phyloP scores from a whole-genome alignment of 2,329 filamentous ascomycete species.

The Verticillium nonalfalfae region DNA sequence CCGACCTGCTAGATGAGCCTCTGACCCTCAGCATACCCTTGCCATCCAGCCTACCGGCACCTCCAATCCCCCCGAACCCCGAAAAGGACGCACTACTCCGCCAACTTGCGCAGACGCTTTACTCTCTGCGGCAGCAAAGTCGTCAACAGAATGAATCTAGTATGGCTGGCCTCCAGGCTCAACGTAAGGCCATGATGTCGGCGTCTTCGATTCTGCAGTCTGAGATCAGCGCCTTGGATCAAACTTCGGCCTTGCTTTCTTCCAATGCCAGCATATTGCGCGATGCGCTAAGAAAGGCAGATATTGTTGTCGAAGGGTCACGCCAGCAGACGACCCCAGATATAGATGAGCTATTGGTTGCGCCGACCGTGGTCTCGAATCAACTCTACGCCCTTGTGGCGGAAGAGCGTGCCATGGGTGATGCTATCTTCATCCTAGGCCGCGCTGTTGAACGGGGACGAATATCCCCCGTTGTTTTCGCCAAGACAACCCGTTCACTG shows the following conservation, averaged over 20 bases:
- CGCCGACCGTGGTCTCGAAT: conserved; percentile 85
- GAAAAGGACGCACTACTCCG: conserved; percentile 84
- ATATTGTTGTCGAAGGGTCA: conserved; percentile 69
- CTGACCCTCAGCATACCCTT: conserved; percentile 43
- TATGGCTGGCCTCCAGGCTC: conserved; percentile 69
- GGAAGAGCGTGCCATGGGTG: conserved; percentile 80
- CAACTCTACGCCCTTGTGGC: conserved; percentile 87
- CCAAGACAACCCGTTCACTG: conserved; percentile 68
- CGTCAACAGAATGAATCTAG: conserved; percentile 68
- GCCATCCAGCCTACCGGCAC: conserved; percentile 52
- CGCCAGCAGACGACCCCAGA: conserved; percentile 62
- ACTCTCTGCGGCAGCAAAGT: conserved; percentile 61
- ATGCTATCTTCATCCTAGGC: conserved; percentile 78
- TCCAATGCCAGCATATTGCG: conserved; percentile 76
- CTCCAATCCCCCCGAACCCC: conserved; percentile 90
- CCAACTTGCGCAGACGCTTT: conserved; percentile 66
- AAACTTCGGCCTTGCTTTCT: conserved; percentile 63
- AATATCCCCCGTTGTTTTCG: conserved; percentile 66
- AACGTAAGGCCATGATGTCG: conserved; percentile 68
- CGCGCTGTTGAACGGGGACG: conserved; percentile 68
- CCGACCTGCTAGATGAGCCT: conserved; percentile 52
- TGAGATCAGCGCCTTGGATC: conserved; percentile 66
- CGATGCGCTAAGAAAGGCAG: conserved; percentile 70
- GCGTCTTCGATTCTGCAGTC: conserved; percentile 64
- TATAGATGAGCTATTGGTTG: conserved; percentile 88